Base-by-base conservation (phyloP, 139 green algal genomes). In the Chlamydomonas asymmetrica region DNA sequence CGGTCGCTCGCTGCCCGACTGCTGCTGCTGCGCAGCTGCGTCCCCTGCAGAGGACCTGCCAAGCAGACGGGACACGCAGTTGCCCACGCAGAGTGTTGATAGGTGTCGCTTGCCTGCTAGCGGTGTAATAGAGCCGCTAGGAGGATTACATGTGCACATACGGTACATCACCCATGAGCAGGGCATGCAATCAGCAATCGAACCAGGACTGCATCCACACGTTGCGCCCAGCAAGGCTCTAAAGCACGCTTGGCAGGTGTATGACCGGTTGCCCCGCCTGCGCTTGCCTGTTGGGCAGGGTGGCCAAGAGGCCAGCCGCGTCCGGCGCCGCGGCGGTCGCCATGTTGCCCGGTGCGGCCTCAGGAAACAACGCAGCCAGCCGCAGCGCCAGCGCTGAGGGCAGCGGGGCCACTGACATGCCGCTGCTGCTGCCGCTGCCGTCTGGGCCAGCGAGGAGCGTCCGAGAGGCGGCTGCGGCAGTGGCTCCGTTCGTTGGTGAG, bases 271-370 rank as follows among this genome's bases (percentile, higher is more conserved):
- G 27, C 3, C 8, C 2, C 7, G n/a, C n/a, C 63, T 10, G 41
- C 3, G 54, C 37, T 7, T 27, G 54, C 23, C 3, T 27, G 2
- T 5, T 27, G 3, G 20, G 54, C 25, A 5, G 54, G 45, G 45
- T 52, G 45, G 10, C 10, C 10, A 52, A 22, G 50, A 4, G 22
- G 7, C 22, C 50, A 27, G 50, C 50, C 5, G 50, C 7, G 50
- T 25, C 54, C 25, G 13, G 27, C 5, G 27, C 3, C 25, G 48
- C 18, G 2, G 66, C 16, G 1, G 45, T 62, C 1, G 32, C 66
- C 48, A 73, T 34, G 48, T 73, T 73, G 66, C 66, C 66, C 31
- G 56, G 56, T 29, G 70, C 56, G 6, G 31, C 70, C 70, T 76
- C 70, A 31, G 56, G 70, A 25, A 76, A 76, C 27, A 76, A 41